Percentiles rank a stretch among this genome's conserved stretches.
Evolutionary conservation across 805 yeast species (phyloP).

Genomic region (Teunomyces barrocoloradensis): DNA sequence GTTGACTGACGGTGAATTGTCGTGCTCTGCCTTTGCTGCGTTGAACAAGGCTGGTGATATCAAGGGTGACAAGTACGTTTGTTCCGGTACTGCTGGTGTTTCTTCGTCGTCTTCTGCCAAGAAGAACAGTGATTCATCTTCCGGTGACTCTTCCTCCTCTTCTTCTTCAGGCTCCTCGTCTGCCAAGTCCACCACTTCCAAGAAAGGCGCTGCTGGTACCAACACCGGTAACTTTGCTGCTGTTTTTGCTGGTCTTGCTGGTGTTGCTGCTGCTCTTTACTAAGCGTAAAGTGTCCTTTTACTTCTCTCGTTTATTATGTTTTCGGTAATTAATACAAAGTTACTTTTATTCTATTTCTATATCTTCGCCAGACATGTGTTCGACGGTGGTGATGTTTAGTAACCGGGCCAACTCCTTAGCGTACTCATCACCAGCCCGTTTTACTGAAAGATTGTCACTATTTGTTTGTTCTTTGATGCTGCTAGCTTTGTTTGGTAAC

Average conservation of each 20-base stretch:
- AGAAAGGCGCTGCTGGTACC: slow-evolving; percentile 25
- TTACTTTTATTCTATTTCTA: slow-evolving; percentile 9
- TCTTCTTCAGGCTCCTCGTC: slow-evolving; percentile 17
- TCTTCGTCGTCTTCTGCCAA: slow-evolving; percentile 45
- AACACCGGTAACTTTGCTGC: slow-evolving; percentile 23
- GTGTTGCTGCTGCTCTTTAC: slow-evolving; percentile 38
- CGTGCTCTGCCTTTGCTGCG: slow-evolving; percentile 73
- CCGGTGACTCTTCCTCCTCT: slow-evolving; percentile 26
- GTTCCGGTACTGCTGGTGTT: slow-evolving; percentile 58
- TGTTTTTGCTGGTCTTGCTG: slow-evolving; percentile 32
- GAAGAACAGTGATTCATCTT: slow-evolving; percentile 24
- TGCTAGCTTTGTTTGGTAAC: slow-evolving; percentile 49
- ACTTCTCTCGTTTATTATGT: background rate
- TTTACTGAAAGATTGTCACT: slow-evolving; percentile 6
- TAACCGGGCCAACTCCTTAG: slow-evolving; percentile 35
- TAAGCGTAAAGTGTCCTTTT: slow-evolving; percentile 7
- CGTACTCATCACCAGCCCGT: slow-evolving; percentile 32
- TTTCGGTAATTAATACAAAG: slow-evolving; percentile 1
- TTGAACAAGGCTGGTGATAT: slow-evolving; percentile 77
- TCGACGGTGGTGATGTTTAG: slow-evolving; percentile 34
- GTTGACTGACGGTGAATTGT: slow-evolving; percentile 65
- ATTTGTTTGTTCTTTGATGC: slow-evolving; percentile 23
- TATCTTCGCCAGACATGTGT: slow-evolving; percentile 32
- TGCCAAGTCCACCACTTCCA: slow-evolving; percentile 18
- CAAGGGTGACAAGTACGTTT: slow-evolving; percentile 84